Conservation (phyloP, 129 eudicot species). For the Solidago caesia region DNA sequence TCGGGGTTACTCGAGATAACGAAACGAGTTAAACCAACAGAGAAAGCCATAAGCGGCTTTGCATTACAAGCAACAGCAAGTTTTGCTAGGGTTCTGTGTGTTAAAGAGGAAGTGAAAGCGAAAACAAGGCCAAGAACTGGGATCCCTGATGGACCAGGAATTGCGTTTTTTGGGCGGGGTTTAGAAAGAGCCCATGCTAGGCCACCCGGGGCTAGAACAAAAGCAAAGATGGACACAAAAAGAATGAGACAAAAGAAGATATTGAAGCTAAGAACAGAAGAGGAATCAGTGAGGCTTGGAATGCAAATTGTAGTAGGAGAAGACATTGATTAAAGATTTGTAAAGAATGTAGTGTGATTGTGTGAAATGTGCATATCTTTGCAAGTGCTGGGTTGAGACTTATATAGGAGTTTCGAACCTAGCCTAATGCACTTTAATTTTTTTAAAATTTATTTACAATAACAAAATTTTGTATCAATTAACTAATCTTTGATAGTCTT, state of each 20-base stretch:
- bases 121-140: conserved; percentile 60
- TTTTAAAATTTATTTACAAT: too few species aligned
- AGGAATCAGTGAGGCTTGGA: neutral
- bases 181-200: conserved; percentile 81
- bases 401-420: too few species aligned
- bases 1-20: conserved; percentile 68
- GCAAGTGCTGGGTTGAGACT: too few species aligned
- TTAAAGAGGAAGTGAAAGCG: conserved; percentile 45
- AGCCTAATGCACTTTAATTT: too few species aligned
- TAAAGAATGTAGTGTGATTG: too few species aligned
- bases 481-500: too few species aligned
- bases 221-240: conserved; percentile 43
- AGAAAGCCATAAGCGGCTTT: conserved; percentile 64
- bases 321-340: neutral
- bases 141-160: conserved; percentile 83
- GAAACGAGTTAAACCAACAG: conserved; percentile 80
- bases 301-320: conserved; percentile 14
- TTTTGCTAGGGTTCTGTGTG: conserved; percentile 51
- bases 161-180: conserved; percentile 43
- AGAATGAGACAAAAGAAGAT: conserved; percentile 32
- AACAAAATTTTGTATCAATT: too few species aligned
- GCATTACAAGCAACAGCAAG: conserved; percentile 45
- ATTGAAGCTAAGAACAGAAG: conserved; percentile 25
- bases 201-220: conserved; percentile 83
- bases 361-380: too few species aligned